Percentiles rank a stretch among this genome's conserved stretches.
Conservation (phyloP, 106 monocot genomes). For the Platanthera guangdongensis region DNA sequence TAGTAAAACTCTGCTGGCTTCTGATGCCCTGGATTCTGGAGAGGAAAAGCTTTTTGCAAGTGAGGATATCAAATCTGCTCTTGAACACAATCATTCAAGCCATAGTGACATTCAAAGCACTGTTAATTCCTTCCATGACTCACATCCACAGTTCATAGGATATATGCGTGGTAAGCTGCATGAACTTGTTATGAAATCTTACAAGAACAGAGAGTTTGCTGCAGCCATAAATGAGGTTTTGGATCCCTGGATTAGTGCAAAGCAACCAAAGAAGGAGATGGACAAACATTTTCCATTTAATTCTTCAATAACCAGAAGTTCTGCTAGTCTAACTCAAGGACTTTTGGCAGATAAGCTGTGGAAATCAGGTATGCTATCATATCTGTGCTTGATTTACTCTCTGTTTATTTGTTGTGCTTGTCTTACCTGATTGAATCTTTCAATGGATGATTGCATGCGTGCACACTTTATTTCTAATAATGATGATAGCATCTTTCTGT, state of each 20-base stretch:
- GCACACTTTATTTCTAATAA: neutral
- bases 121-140: constrained; percentile 41
- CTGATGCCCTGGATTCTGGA: constrained; percentile 11
- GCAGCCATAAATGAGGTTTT: constrained; percentile 89
- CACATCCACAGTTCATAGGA: constrained; percentile 83
- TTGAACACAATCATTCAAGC: neutral
- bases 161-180: constrained; percentile 86
- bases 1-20: constrained; percentile 9
- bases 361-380: constrained; percentile 50
- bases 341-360: constrained; percentile 43
- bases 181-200: constrained; percentile 97
- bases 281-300: constrained; percentile 69
- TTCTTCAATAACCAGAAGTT: constrained; percentile 57
- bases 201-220: constrained; percentile 91
- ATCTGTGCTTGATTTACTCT: neutral
- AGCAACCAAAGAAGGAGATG: constrained; percentile 76
- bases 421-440: neutral
- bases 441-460: too few species aligned
- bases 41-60: constrained; percentile 9
- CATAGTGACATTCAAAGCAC: constrained; percentile 1
- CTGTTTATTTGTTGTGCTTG: neutral
- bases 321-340: constrained; percentile 38
- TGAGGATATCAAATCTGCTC: constrained; percentile 16
- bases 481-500: neutral
- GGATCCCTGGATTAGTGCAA: constrained; percentile 86